Base-by-base conservation (phyloP, 352 stramenopile genomes). In the Phytophthora megakarya region DNA sequence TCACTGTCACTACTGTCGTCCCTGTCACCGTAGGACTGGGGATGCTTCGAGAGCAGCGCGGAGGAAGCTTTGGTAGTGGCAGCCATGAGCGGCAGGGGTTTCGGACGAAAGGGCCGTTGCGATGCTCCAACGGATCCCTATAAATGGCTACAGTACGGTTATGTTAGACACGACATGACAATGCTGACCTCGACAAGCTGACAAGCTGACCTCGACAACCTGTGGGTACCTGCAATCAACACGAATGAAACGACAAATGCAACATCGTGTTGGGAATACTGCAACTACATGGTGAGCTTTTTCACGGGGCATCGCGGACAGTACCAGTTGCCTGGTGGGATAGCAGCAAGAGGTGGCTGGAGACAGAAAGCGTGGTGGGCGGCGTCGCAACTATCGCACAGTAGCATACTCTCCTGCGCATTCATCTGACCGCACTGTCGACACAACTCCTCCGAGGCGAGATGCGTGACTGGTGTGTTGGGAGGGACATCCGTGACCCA, bases 281-380 rank as follows among this genome's bases (percentile, higher is more conserved):
- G n/a, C 52, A 54, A 44, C 39, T 72, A 70, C 61, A 65, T 61
- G 33, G 45, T 57, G 43, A 86, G 25, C 22, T 78, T 80, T 65
- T 81, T 73, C 46, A 86, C 23, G 11, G 83, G 85, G 40, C 88
- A 96, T 49, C 70, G 72, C 9, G 74, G 76, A 63, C 88, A 96
- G 70, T 88, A 95, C 88, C 88, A 96, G 55, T 94, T 84, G 21
- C 81, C 84, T 16, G 69, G 37, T 42, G 86, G 88, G 35, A 94
- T 93, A 28, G 69, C 70, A 23, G 65, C 33, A 0, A 93, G 71
- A 16, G 81, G 76, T 37, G 86, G 86, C 22, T 80, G 64, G 5
- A 93, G 77, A 65, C 88, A 96, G 62, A 90, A 92, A 47, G 88
- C 76, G 56, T 96, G 88, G 63, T 93, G 93, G 9, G 84, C 82